phyloP scores from a whole-genome alignment of 2,329 filamentous ascomycete species.

The Harringtonia aguacate region DNA sequence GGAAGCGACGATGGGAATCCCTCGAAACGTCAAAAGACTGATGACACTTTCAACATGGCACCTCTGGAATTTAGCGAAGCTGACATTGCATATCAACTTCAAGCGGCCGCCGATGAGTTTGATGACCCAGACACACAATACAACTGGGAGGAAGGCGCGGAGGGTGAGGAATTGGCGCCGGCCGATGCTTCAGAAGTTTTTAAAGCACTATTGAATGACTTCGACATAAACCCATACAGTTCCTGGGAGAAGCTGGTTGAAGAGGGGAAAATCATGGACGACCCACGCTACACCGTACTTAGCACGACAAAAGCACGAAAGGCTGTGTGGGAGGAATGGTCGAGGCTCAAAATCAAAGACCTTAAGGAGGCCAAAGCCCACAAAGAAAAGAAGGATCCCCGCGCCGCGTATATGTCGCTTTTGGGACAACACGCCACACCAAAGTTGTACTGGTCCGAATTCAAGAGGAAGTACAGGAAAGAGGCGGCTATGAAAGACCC shows the following conservation, averaged over 20 bases:
- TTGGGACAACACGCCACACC: conserved; percentile 73
- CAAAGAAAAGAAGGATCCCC: conserved; percentile 72
- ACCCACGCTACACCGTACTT: conserved; percentile 76
- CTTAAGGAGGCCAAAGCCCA: conserved; percentile 63
- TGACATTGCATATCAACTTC: conserved; percentile 86
- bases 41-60: conserved; percentile 25
- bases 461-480: conserved; percentile 80
- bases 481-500: conserved; percentile 71
- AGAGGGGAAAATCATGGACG: conserved; percentile 70
- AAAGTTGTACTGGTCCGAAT: conserved; percentile 96
- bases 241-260: conserved; percentile 88
- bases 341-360: conserved; percentile 60
- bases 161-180: conserved; percentile 81
- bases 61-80: conserved; percentile 82
- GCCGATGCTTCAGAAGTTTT: conserved; percentile 72
- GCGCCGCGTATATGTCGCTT: conserved; percentile 71
- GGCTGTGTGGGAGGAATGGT: conserved; percentile 80
- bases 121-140: conserved; percentile 29
- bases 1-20: conserved; percentile 43
- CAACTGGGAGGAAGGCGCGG: conserved; percentile 65
- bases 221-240: conserved; percentile 72
- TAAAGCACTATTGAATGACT: conserved; percentile 76
- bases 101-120: conserved; percentile 61
- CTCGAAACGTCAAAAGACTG: conserved; percentile 37
- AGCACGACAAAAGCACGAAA: conserved; percentile 70